Conservation (phyloP, 2,329 filamentous ascomycete species). For the Stagonosporopsis tanaceti region DNA sequence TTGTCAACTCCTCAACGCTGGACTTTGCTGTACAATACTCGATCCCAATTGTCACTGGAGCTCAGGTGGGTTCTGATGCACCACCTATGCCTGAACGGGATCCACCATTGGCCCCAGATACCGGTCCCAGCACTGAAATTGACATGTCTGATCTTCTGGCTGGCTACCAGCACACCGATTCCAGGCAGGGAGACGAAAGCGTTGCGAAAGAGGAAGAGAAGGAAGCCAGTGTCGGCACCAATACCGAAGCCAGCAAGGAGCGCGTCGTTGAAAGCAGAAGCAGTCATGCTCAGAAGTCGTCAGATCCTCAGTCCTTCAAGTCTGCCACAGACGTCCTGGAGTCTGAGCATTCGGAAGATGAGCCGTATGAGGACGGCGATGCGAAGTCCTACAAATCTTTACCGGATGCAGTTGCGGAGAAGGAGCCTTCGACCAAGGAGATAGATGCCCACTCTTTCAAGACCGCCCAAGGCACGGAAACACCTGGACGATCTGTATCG, state of each 20-base stretch:
- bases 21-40: slow-evolving; percentile 41
- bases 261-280: slow-evolving; percentile 22
- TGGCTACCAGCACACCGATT: slow-evolving; percentile 42
- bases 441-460: slow-evolving; percentile 35
- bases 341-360: slow-evolving; percentile 4
- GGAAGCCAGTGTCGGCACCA: neutral
- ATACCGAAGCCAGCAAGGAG: neutral
- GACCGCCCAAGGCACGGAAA: slow-evolving; percentile 29
- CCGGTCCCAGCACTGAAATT: slow-evolving; percentile 36
- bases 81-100: slow-evolving; percentile 15
- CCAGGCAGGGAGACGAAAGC: slow-evolving; percentile 27
- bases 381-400: slow-evolving; percentile 27
- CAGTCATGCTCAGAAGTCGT: slow-evolving; percentile 40
- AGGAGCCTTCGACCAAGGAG: slow-evolving; percentile 25
- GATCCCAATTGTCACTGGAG: slow-evolving; percentile 37
- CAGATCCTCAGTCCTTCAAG: slow-evolving; percentile 46
- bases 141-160: slow-evolving; percentile 45
- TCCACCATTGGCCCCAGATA: slow-evolving; percentile 14
- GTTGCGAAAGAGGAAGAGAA: slow-evolving; percentile 27
- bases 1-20: slow-evolving; percentile 44
- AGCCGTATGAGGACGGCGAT: slow-evolving; percentile 8
- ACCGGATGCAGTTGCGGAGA: slow-evolving; percentile 20
- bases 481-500: slow-evolving; percentile 31
- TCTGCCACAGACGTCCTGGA: slow-evolving; percentile 37
- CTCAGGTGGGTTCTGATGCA: slow-evolving; percentile 10